These are phyloP conservation scores for Seiridium cupressi DNA, from an alignment of 2,329 filamentous ascomycete species.

Conservation along the genomic window DNA sequence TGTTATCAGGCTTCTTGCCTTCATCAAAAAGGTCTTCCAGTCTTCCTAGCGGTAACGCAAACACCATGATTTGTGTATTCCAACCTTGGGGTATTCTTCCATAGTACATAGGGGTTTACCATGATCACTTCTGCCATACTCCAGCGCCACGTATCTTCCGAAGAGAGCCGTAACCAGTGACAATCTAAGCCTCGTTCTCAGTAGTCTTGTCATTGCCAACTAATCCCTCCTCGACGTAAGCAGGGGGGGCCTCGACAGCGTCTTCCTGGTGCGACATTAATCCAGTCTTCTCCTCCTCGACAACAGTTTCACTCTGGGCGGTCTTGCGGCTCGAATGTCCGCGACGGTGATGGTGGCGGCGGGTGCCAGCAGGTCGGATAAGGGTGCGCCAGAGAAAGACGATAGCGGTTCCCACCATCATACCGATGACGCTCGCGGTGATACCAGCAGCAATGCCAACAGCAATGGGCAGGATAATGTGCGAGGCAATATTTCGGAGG, in stretches of 20 bases:
- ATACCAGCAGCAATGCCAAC: constrained; percentile 69
- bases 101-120: neutral
- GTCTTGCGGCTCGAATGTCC: constrained; percentile 31
- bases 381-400: constrained; percentile 58
- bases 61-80: neutral
- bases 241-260: constrained; percentile 26
- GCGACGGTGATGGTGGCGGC: constrained; percentile 28
- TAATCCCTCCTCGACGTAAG: constrained; percentile 24
- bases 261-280: constrained; percentile 41
- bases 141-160: too few species aligned
- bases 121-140: neutral
- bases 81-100: neutral
- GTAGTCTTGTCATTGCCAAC: constrained; percentile 22
- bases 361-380: constrained; percentile 36
- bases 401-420: constrained; percentile 62
- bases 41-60: neutral
- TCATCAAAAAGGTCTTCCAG: neutral
- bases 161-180: neutral
- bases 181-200: constrained; percentile 22
- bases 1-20: too few species aligned
- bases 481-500: constrained; percentile 54
- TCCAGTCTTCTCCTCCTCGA: constrained; percentile 48
- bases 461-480: constrained; percentile 66
- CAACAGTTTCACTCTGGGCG: constrained; percentile 32
- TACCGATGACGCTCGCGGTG: constrained; percentile 64